Evolutionary conservation across 106 monocot species (phyloP), one percentile per base, ranked within the genome.

Genomic region (Posidonia australis): DNA sequence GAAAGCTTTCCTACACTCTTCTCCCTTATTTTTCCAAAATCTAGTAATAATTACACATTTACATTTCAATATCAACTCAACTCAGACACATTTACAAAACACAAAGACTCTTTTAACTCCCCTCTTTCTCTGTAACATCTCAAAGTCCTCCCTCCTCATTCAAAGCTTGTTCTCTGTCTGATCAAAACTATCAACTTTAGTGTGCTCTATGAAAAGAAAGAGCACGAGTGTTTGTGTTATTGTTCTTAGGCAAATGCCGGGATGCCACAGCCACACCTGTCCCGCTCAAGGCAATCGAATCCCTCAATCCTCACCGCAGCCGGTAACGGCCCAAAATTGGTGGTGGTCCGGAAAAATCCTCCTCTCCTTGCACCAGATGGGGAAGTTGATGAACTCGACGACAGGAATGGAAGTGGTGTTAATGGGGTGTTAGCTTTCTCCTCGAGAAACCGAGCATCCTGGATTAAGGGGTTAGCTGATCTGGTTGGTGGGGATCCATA

Each of bases 401-500:
- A 18, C 46, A 26, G 21, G 1, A 19, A 5, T 4, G 48, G n/a
- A 28, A 12, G 43, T 60, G 64, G 13, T 1, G 41, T 5, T 36
- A 36, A 36, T 19, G 31, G 9, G 61, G 16, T 49, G 28, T 65
- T 29, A 28, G 70, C 64, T 27, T 64, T 65, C 45, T 68, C 71
- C 31, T 74, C 67, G 10, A 43, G 67, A 69, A 90, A 90, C 26
- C 63, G 82, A 48, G 73, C 72, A 64, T 90, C 90, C 10, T 74
- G 77, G 12, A 83, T 69, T 5, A 87, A 67, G 56, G 87, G 87
- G 69, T 87, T 83, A 18, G 69, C 55, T 3, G 78, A 43, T 27
- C 87, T 70, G 30, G 64, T 76, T 23, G 83, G 87, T 4, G 87
- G 87, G 9, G 87, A 87, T 18, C 83, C 87, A 43, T 70, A 72